A percentile compares a stretch with the other conserved stretches of the same genome.
phyloP scores from a whole-genome alignment of 2,329 filamentous ascomycete genomes.

The Dactylellina haptotyla region DNA sequence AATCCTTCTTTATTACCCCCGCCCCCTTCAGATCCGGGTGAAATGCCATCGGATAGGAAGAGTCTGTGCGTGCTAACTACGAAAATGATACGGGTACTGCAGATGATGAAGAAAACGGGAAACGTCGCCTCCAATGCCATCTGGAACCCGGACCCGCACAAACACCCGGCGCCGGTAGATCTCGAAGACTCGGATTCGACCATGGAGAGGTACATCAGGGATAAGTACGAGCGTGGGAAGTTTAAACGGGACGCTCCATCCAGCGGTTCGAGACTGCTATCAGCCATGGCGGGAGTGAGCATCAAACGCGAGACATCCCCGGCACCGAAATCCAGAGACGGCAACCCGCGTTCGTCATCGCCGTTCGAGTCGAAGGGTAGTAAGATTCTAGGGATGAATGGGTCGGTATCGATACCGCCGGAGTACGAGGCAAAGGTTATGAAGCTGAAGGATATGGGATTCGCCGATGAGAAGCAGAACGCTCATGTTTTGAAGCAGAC shows the following conservation, averaged over 20 bases:
- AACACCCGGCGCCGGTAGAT: constrained; percentile 85
- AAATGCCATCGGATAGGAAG: not conserved
- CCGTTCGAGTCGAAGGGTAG: constrained; percentile 55
- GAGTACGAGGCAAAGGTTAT: constrained; percentile 71
- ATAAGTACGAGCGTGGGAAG: constrained; percentile 83
- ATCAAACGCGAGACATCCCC: constrained; percentile 43
- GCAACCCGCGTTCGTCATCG: constrained; percentile 36
- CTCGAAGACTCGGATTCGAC: constrained; percentile 90
- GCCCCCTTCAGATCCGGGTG: not conserved
- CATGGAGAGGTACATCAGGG: constrained; percentile 93
- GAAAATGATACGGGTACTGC: constrained; percentile 54
- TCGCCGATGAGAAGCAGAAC: constrained; percentile 83
- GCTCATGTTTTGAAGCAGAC: constrained; percentile 81
- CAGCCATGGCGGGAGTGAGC: constrained; percentile 65
- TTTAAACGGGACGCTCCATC: constrained; percentile 63
- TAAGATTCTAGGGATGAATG: constrained; percentile 56
- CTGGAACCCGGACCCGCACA: constrained; percentile 86
- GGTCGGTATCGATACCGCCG: constrained; percentile 50
- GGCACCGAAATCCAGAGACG: constrained; percentile 20
- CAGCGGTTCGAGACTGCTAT: constrained; percentile 66
- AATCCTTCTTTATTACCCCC: constrained; percentile 1
- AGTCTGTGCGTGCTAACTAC: constrained; percentile 21
- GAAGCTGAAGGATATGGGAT: constrained; percentile 88
- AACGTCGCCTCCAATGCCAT: constrained; percentile 85
- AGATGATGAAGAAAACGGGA: constrained; percentile 95